phyloP scores from a whole-genome alignment of 495 filamentous ascomycete genomes.

The Penicillium samsonianum region DNA sequence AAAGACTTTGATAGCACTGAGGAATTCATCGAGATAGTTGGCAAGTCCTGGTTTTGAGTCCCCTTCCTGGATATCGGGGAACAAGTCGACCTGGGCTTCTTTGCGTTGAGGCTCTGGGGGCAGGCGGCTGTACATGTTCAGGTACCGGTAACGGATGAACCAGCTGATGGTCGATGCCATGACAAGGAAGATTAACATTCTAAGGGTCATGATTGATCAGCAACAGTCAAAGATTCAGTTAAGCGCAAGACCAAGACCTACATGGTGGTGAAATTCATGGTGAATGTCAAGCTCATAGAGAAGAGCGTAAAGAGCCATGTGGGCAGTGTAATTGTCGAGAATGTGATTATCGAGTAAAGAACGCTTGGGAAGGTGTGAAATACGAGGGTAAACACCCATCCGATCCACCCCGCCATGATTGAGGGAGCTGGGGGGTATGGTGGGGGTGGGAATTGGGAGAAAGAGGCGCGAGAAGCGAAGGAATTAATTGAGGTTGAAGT shows the following conservation, averaged over 20 bases:
- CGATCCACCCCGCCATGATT: conserved; percentile 49
- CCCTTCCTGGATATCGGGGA: conserved; percentile 87
- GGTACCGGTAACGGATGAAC: conserved; percentile 89
- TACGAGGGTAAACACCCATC: conserved; percentile 44
- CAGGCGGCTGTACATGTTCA: conserved; percentile 93
- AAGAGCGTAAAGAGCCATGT: conserved; percentile 90
- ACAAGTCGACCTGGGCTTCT: conserved; percentile 91
- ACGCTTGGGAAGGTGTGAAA: conserved; percentile 65
- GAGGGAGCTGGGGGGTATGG: conserved; percentile 35
- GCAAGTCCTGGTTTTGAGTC: conserved; percentile 87
- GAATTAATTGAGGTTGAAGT: conserved; percentile 22
- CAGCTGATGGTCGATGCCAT: conserved; percentile 82
- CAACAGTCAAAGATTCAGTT: background rate
- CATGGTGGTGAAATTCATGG: conserved; percentile 97
- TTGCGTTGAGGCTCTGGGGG: conserved; percentile 94
- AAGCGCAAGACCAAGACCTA: conserved; percentile 41
- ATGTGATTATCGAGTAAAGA: conserved; percentile 80
- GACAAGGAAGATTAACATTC: conserved; percentile 73
- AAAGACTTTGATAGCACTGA: conserved; percentile 99
- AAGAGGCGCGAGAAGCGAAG: conserved; percentile 23
- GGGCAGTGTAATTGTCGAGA: conserved; percentile 84
- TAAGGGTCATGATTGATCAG: conserved; percentile 31
- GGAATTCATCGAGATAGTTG: conserved; percentile 95
- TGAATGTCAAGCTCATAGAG: conserved; percentile 93
- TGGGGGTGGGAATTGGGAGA: conserved; percentile 34